Percentiles rank a stretch among this genome's conserved stretches.
phyloP scores from a whole-genome alignment of 1,139 yeast genomes.

The Kurtzmaniella quercitrusa region DNA sequence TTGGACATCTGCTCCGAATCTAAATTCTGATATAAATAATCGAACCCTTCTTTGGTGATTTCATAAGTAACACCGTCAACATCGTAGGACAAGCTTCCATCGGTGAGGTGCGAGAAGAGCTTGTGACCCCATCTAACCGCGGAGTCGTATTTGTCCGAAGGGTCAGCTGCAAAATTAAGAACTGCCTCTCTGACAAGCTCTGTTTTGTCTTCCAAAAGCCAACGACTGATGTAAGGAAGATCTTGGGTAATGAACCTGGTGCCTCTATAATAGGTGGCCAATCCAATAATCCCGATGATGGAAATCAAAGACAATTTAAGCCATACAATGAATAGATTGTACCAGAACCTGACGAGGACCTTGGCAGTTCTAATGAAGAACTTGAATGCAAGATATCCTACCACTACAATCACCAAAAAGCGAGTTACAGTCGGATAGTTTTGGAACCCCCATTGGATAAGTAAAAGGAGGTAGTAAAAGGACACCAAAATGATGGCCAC shows the following conservation, averaged over 20 bases:
- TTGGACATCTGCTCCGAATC: conserved; percentile 13
- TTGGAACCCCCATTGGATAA: conserved; percentile 8
- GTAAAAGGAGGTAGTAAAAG: not conserved
- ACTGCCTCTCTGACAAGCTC: not conserved
- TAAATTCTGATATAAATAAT: conserved; percentile 17
- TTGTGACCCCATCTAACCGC: conserved; percentile 2
- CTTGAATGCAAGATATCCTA: conserved; percentile 20
- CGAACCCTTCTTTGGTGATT: conserved; percentile 12
- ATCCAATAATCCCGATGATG: conserved; percentile 9
- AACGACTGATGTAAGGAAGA: conserved; percentile 12
- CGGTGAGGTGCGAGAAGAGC: too few species aligned
- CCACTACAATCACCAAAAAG: conserved; percentile 15
- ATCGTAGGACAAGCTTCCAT: not conserved
- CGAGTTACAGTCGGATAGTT: conserved; percentile 24
- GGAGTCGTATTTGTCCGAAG: conserved; percentile 7
- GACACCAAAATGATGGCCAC: not conserved
- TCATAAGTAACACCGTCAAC: not conserved
- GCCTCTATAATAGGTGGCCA: conserved; percentile 18
- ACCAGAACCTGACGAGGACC: conserved; percentile 18
- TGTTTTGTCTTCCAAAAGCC: conserved; percentile 1
- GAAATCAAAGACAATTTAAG: conserved; percentile 15
- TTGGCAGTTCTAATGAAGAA: conserved; percentile 15
- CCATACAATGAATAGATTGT: conserved; percentile 17
- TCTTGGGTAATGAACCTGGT: conserved; percentile 17
- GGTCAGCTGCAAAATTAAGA: conserved; percentile 1